These are phyloP conservation scores for Wickerhamiella infanticola DNA, from an alignment of 1,139 yeast genomes.

Conservation along the genomic window DNA sequence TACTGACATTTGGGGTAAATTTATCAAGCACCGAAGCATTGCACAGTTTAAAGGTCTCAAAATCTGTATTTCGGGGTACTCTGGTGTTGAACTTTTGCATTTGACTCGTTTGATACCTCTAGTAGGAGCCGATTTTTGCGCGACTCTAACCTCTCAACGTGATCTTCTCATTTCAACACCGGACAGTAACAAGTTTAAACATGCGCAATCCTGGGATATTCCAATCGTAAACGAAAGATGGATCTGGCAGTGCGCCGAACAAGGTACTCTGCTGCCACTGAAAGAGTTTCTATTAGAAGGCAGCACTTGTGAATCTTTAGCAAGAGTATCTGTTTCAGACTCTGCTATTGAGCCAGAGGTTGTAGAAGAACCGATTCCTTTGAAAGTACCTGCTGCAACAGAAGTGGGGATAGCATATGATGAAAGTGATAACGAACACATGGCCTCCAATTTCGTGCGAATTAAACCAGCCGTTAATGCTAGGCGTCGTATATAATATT, in stretches of 20 bases:
- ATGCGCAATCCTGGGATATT: conserved; percentile 40
- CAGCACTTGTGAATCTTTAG: neutral
- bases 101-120: conserved; percentile 42
- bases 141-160: conserved; percentile 36
- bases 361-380: neutral
- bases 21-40: conserved; percentile 8
- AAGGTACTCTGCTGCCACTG: conserved; percentile 17
- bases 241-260: conserved; percentile 32
- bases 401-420: too few species aligned
- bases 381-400: neutral
- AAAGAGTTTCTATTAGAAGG: conserved; percentile 9
- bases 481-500: neutral
- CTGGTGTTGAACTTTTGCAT: conserved; percentile 71
- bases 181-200: conserved; percentile 28
- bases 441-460: neutral
- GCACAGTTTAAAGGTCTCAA: conserved; percentile 27
- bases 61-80: conserved; percentile 63
- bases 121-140: conserved; percentile 34
- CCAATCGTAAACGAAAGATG: conserved; percentile 40
- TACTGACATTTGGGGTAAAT: conserved; percentile 51
- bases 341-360: neutral
- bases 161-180: conserved; percentile 48
- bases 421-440: too few species aligned
- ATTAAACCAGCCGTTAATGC: neutral
- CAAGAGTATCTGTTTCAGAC: neutral